Percentiles rank a stretch among this genome's conserved stretches.
These are phyloP conservation scores for Penicillium crustosum DNA, from an alignment of 2,329 filamentous ascomycete species.

Conservation along the genomic window DNA sequence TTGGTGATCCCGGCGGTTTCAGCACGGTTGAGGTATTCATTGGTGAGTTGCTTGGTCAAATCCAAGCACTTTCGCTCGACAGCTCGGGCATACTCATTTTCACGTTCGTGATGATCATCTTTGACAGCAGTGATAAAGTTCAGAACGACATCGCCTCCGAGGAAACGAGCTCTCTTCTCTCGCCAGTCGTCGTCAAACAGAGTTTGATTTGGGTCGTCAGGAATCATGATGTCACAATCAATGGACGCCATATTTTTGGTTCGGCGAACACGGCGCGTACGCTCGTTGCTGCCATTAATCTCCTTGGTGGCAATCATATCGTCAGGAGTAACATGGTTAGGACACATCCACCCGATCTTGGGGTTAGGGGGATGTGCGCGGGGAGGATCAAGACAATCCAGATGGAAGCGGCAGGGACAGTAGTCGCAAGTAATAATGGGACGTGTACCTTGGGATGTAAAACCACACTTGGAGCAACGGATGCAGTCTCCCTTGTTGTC, in stretches of 20 bases:
- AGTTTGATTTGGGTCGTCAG: slow-evolving; percentile 16
- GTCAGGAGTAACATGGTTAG: slow-evolving; percentile 73
- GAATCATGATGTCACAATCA: slow-evolving; percentile 17
- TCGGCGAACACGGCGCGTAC: slow-evolving; percentile 34
- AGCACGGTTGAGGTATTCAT: slow-evolving; percentile 9
- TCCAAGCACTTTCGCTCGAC: slow-evolving; percentile 12
- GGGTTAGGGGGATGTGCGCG: slow-evolving; percentile 73
- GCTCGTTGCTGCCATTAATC: slow-evolving; percentile 53
- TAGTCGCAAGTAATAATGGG: slow-evolving; percentile 83
- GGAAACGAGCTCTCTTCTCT: slow-evolving; percentile 16
- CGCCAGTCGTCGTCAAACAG: slow-evolving; percentile 24
- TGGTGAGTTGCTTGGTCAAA: slow-evolving; percentile 10
- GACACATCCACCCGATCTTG: slow-evolving; percentile 79
- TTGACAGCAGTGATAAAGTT: slow-evolving; percentile 23
- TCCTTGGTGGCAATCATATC: slow-evolving; percentile 58
- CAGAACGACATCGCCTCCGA: slow-evolving; percentile 19
- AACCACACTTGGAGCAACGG: slow-evolving; percentile 74
- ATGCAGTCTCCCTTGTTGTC: slow-evolving; percentile 73
- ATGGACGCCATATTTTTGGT: slow-evolving; percentile 23
- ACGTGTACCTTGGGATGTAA: slow-evolving; percentile 61
- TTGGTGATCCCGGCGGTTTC: not conserved
- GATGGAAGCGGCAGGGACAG: slow-evolving; percentile 81
- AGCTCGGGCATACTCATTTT: slow-evolving; percentile 5
- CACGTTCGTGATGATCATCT: slow-evolving; percentile 3
- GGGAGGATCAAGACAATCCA: slow-evolving; percentile 87